These are phyloP conservation scores for Chondrostereum purpureum DNA, from an alignment of 1,284 basidiomycete genomes.

Conservation along the genomic window DNA sequence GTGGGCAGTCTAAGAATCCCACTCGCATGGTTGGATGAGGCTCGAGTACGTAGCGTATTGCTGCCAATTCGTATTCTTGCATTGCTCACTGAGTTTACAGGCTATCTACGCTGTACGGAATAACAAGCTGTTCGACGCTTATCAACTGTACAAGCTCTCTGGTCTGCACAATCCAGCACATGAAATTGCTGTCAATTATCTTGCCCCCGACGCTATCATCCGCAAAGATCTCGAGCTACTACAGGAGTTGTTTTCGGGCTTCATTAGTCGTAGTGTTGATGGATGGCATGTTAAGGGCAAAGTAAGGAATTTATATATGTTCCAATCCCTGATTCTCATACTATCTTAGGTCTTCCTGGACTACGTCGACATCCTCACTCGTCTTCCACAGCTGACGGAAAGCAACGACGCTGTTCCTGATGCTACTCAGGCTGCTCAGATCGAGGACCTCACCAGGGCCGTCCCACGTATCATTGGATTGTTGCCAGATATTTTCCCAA, in stretches of 20 bases:
- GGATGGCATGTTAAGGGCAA: conserved; percentile 80
- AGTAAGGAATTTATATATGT: conserved; percentile 33
- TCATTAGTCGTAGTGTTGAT: conserved; percentile 58
- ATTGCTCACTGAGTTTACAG: conserved; percentile 28
- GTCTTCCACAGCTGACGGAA: conserved; percentile 51
- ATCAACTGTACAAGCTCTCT: conserved; percentile 71
- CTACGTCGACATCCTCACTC: conserved; percentile 58
- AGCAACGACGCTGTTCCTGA: conserved; percentile 41
- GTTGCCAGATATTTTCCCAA: conserved; percentile 62
- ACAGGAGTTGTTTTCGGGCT: conserved; percentile 64
- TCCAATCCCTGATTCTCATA: not conserved
- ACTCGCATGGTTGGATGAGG: conserved; percentile 80
- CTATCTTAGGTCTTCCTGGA: conserved; percentile 56
- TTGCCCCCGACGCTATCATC: conserved; percentile 89
- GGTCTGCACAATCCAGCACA: conserved; percentile 73
- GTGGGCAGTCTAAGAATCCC: conserved; percentile 78
- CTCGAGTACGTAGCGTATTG: conserved; percentile 55
- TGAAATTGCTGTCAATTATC: conserved; percentile 69
- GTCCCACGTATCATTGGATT: conserved; percentile 65
- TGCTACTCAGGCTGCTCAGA: conserved; percentile 40
- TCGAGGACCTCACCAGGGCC: conserved; percentile 52
- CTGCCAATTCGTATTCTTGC: conserved; percentile 2
- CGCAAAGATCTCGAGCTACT: conserved; percentile 74
- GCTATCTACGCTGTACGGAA: conserved; percentile 59
- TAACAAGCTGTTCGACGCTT: conserved; percentile 71